Conservation (phyloP, 129 eudicot species). For the Flaveria trinervia region DNA sequence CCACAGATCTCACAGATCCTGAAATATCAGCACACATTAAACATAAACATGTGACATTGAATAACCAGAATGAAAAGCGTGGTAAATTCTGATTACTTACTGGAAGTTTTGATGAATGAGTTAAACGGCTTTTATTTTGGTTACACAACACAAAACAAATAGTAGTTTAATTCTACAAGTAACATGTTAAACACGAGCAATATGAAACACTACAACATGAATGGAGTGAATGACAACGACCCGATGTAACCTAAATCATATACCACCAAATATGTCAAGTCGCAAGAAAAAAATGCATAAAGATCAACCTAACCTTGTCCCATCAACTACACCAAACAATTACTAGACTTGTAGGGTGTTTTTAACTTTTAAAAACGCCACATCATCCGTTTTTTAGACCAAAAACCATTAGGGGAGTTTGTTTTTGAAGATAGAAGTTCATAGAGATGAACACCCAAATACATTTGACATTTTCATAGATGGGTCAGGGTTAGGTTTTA, state of each 20-base stretch:
- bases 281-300: conserved; percentile 16
- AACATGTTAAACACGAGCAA: not conserved
- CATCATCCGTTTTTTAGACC: too few species aligned
- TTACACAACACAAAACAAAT: too few species aligned
- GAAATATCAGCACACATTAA: conserved; percentile 19
- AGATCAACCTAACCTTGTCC: conserved; percentile 19
- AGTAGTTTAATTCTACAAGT: not conserved
- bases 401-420: too few species aligned
- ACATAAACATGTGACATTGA: conserved; percentile 6
- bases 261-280: conserved; percentile 27
- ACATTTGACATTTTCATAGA: too few species aligned
- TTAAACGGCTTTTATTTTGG: too few species aligned
- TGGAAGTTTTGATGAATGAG: too few species aligned
- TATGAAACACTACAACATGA: conserved; percentile 19
- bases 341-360: not conserved
- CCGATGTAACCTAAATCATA: conserved; percentile 5
- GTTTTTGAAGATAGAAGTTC: too few species aligned
- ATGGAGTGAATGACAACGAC: conserved; percentile 16
- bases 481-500: too few species aligned
- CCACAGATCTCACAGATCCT: conserved; percentile 79
- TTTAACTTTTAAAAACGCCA: too few species aligned
- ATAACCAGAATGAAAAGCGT: not conserved
- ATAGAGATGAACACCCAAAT: too few species aligned
- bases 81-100: not conserved
- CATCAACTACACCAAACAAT: conserved; percentile 23